Evolutionary conservation across 2,329 filamentous ascomycete genomes (phyloP).

Genomic region (Hypoxylon sp.): DNA sequence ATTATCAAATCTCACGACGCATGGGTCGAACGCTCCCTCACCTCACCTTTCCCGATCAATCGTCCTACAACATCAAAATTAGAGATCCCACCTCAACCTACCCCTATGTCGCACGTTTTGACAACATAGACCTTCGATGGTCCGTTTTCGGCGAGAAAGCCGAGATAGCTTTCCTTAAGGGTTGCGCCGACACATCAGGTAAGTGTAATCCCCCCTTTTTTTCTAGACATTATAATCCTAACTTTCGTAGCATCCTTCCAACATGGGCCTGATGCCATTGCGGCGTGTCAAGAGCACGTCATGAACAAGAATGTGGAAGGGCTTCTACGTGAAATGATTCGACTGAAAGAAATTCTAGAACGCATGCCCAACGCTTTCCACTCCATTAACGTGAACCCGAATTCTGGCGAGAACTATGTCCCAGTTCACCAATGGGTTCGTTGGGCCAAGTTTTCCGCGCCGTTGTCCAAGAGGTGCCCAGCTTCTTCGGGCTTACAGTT

Average conservation of each 20-base stretch:
- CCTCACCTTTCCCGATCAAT: constrained; percentile 67
- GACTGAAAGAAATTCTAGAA: constrained; percentile 67
- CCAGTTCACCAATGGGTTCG: constrained; percentile 65
- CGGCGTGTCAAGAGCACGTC: constrained; percentile 67
- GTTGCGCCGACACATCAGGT: constrained; percentile 64
- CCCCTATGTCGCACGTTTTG: constrained; percentile 66
- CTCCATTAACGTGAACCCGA: constrained; percentile 67
- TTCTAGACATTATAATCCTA: neutral
- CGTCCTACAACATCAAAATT: constrained; percentile 67
- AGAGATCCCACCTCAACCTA: constrained; percentile 63
- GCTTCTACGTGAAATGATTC: constrained; percentile 65
- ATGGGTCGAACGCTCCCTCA: constrained; percentile 68
- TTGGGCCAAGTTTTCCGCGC: constrained; percentile 66
- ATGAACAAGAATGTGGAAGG: constrained; percentile 67
- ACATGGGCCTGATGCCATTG: constrained; percentile 66
- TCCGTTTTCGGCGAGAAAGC: constrained; percentile 67
- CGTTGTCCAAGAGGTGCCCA: constrained; percentile 65
- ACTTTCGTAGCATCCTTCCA: constrained; percentile 61
- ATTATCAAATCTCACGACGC: constrained; percentile 65
- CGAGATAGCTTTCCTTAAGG: constrained; percentile 67
- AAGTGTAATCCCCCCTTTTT: constrained; percentile 10
- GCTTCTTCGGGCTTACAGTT: constrained; percentile 68
- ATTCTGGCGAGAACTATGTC: constrained; percentile 66
- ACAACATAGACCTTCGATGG: constrained; percentile 69
- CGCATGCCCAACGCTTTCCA: constrained; percentile 69